Evolutionary conservation across 2,329 filamentous ascomycete genomes (phyloP).

Genomic region (Penicillium capsulatum): DNA sequence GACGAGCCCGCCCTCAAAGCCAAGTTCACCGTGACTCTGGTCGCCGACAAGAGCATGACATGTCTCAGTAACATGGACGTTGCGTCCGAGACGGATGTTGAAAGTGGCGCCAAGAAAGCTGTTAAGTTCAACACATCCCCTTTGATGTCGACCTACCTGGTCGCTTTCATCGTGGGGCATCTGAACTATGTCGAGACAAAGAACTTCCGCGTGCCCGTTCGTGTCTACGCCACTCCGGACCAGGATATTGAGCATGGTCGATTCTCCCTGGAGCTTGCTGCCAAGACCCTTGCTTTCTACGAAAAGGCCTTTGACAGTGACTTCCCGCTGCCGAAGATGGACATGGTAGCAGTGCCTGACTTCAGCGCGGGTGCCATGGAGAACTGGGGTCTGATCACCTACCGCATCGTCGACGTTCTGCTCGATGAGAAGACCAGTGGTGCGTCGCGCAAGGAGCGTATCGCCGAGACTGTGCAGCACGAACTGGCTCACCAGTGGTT

Average conservation of each 20-base stretch:
- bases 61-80: constrained; percentile 98
- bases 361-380: constrained; percentile 97
- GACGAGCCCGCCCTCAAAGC: constrained; percentile 94
- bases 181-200: constrained; percentile 92
- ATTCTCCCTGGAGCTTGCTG: constrained; percentile 86
- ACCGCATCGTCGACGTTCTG: constrained; percentile 84
- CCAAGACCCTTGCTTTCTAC: constrained; percentile 87
- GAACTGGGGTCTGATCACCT: constrained; percentile 96
- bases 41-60: constrained; percentile 85
- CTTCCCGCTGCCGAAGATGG: constrained; percentile 90
- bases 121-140: constrained; percentile 91
- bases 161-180: constrained; percentile 91
- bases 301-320: constrained; percentile 87
- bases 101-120: constrained; percentile 68
- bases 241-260: constrained; percentile 85
- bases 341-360: constrained; percentile 93
- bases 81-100: constrained; percentile 69
- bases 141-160: constrained; percentile 90
- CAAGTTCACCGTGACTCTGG: constrained; percentile 82
- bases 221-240: constrained; percentile 89
- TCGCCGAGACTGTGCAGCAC: constrained; percentile 94
- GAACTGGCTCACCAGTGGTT: constrained; percentile 98
- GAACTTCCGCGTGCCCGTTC: constrained; percentile 82
- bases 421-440: constrained; percentile 89
- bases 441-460: constrained; percentile 83